Evolutionary conservation across 2,329 filamentous ascomycete genomes (phyloP).

Genomic region (Myrmaecium sp.): DNA sequence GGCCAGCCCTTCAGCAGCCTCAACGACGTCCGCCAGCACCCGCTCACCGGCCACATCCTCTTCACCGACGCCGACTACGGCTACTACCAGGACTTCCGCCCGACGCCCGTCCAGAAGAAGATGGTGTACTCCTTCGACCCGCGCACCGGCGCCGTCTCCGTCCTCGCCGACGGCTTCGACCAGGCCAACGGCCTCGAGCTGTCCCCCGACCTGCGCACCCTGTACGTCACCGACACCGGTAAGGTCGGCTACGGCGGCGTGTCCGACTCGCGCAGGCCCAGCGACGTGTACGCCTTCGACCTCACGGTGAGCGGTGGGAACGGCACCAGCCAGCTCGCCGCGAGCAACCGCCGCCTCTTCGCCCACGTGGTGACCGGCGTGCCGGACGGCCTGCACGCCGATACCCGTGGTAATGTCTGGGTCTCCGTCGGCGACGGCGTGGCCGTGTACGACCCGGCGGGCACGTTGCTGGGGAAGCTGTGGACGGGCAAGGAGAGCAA

Average conservation of each 20-base stretch:
- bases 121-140: conserved; percentile 28
- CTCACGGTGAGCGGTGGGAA: conserved; percentile 16
- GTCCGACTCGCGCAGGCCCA: conserved; percentile 27
- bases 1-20: conserved; percentile 28
- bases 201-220: conserved; percentile 23
- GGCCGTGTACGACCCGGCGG: conserved; percentile 35
- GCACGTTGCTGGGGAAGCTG: conserved; percentile 39
- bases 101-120: conserved; percentile 14
- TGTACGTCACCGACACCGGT: conserved; percentile 28
- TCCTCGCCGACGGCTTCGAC: conserved; percentile 25
- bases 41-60: conserved; percentile 29
- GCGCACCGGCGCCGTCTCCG: conserved; percentile 21
- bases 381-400: conserved; percentile 42
- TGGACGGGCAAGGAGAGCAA: conserved; percentile 26
- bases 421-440: conserved; percentile 38
- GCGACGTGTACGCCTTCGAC: conserved; percentile 27
- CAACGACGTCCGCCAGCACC: conserved; percentile 26
- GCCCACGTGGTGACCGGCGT: conserved; percentile 37
- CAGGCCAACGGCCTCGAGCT: conserved; percentile 30
- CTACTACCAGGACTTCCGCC: conserved; percentile 15
- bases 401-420: conserved; percentile 38
- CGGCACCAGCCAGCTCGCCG: too few relatives aligned
- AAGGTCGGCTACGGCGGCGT: too few relatives aligned
- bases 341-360: conserved; percentile 30
- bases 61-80: conserved; percentile 30